Conservation (phyloP, 2,329 filamentous ascomycete genomes). For the Zymoseptoria passerinii region DNA sequence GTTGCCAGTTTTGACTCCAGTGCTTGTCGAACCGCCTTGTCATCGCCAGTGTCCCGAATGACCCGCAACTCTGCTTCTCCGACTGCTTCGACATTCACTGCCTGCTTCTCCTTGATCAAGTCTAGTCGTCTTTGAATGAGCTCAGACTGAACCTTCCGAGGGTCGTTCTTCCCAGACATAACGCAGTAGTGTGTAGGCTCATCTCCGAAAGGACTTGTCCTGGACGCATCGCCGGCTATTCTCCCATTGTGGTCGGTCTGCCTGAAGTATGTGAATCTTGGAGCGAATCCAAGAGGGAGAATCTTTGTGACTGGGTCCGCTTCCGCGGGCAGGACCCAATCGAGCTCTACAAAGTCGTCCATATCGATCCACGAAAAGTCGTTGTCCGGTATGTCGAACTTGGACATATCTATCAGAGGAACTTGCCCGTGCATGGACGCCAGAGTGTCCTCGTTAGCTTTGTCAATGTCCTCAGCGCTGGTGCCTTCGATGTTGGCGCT, state of each 20-base stretch:
- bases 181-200: conserved; percentile 92
- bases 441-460: conserved; percentile 54
- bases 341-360: conserved; percentile 97
- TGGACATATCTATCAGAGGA: conserved; percentile 58
- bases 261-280: conserved; percentile 93
- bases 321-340: conserved; percentile 88
- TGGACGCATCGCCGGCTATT: conserved; percentile 69
- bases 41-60: conserved; percentile 46
- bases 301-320: conserved; percentile 91
- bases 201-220: conserved; percentile 82
- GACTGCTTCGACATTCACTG: conserved; percentile 61
- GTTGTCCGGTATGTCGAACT: conserved; percentile 90
- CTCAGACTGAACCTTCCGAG: conserved; percentile 76
- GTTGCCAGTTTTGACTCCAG: conserved; percentile 48
- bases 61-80: conserved; percentile 64
- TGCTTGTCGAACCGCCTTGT: conserved; percentile 39
- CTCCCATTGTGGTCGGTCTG: conserved; percentile 85
- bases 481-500: conserved; percentile 83
- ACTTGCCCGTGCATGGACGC: conserved; percentile 47
- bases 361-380: conserved; percentile 98
- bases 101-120: conserved; percentile 69
- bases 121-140: conserved; percentile 74
- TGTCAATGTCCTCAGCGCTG: conserved; percentile 64
- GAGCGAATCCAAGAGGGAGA: conserved; percentile 80
- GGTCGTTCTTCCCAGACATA: conserved; percentile 69